Conservation (phyloP, 768 basidiomycete species). For the Xerocomellus dryophilus region DNA sequence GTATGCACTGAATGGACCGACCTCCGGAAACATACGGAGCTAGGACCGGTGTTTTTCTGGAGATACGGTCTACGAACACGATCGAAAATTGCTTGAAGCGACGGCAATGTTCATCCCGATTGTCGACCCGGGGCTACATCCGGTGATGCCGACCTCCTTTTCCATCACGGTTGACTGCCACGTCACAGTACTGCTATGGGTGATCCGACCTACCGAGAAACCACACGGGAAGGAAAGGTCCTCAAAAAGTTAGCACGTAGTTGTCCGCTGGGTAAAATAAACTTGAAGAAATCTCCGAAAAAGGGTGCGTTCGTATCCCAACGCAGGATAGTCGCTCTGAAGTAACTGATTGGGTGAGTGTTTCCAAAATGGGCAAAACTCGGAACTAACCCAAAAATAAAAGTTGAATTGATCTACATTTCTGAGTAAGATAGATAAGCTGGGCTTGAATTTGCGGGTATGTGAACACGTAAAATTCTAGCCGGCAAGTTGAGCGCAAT, state of each 20-base stretch:
- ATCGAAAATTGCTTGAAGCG: not conserved
- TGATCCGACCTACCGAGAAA: not conserved
- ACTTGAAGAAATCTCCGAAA: not conserved
- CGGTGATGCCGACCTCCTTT: not conserved
- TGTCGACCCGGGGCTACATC: not conserved
- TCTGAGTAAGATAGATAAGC: not conserved
- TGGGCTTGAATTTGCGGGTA: not conserved
- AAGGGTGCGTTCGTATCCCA: not conserved
- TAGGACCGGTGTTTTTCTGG: not conserved
- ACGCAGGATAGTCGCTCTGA: too few relatives aligned
- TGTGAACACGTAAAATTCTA: too few relatives aligned
- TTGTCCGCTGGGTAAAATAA: not conserved
- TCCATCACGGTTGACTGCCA: conserved; percentile 8
- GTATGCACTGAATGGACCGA: conserved; percentile 6
- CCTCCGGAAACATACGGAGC: not conserved
- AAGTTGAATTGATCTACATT: too few relatives aligned
- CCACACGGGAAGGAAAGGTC: not conserved
- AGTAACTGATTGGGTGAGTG: too few relatives aligned
- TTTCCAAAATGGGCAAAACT: too few relatives aligned
- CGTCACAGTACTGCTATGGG: conserved; percentile 4
- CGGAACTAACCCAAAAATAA: too few relatives aligned
- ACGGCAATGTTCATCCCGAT: not conserved
- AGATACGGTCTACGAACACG: not conserved
- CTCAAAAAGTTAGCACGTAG: not conserved
- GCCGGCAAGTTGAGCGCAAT: too few relatives aligned